These are phyloP conservation scores for Lasiosphaeriaceae sp. DNA, from an alignment of 495 filamentous ascomycete species.

Conservation along the genomic window DNA sequence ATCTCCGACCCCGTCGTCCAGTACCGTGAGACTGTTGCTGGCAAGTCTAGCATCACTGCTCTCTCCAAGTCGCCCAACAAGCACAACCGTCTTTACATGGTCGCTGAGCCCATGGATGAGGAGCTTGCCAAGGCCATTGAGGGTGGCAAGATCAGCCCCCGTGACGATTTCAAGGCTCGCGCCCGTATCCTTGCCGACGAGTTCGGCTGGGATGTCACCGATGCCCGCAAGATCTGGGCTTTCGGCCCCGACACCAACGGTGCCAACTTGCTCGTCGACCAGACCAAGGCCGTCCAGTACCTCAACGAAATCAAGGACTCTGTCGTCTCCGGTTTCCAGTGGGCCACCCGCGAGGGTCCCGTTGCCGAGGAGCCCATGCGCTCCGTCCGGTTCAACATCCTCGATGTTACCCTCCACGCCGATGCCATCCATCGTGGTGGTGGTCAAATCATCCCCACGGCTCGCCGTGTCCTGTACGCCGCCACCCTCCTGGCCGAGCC, in stretches of 20 bases:
- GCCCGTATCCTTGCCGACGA: constrained; percentile 96
- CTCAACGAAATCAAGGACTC: constrained; percentile 99
- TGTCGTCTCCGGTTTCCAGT: constrained; percentile 99
- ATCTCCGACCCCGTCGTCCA: constrained; percentile 95
- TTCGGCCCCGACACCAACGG: constrained; percentile 98
- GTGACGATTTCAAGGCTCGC: constrained; percentile 99
- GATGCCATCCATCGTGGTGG: constrained; percentile 99
- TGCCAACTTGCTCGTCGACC: constrained; percentile 97
- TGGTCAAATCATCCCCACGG: constrained; percentile 97
- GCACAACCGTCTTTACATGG: constrained; percentile 99
- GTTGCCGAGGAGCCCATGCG: constrained; percentile 98
- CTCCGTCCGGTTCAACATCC: constrained; percentile 94
- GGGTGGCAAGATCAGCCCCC: constrained; percentile 82
- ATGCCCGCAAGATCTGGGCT: constrained; percentile 99
- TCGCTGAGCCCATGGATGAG: constrained; percentile 83
- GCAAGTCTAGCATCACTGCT: constrained; percentile 83
- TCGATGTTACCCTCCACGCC: constrained; percentile 98
- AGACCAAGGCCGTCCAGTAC: constrained; percentile 99
- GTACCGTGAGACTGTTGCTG: constrained; percentile 93
- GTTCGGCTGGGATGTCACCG: constrained; percentile 98
- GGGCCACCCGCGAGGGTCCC: constrained; percentile 96
- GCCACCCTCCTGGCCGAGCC: constrained; percentile 87
- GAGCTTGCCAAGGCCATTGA: constrained; percentile 90
- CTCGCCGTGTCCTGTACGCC: constrained; percentile 96
- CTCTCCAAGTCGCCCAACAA: constrained; percentile 99